Evolutionary conservation across 495 filamentous ascomycete species (phyloP).

Genomic region (Bryoglossum gracile): DNA sequence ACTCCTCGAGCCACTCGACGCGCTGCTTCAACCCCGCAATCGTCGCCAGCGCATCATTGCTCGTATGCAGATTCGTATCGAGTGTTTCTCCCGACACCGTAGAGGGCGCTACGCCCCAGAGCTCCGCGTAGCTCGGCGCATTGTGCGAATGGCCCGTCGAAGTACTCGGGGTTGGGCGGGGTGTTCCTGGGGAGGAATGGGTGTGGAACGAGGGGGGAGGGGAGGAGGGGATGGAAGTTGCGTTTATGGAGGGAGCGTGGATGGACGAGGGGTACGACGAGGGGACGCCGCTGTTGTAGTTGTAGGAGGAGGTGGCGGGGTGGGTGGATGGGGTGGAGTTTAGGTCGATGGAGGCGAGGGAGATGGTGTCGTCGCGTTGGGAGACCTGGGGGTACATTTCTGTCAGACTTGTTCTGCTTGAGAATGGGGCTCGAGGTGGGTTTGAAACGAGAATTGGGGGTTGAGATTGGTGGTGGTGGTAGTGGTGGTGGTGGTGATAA

Average conservation of each 20-base stretch:
- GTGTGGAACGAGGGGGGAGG: constrained; percentile 21
- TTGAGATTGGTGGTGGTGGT: too few relatives aligned
- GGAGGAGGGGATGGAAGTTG: constrained; percentile 12
- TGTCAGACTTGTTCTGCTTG: neutral
- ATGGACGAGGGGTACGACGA: constrained; percentile 11
- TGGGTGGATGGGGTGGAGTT: too few relatives aligned
- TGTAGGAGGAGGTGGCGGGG: constrained; percentile 6
- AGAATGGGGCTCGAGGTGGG: neutral
- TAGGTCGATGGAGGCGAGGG: constrained; percentile 15
- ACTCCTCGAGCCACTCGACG: constrained; percentile 19
- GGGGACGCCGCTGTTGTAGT: constrained; percentile 15
- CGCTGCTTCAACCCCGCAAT: constrained; percentile 15
- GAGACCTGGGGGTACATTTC: constrained; percentile 1
- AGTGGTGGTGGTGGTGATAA: too few relatives aligned
- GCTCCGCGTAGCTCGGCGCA: constrained; percentile 3
- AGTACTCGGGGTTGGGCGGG: constrained; percentile 11
- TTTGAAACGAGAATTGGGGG: neutral
- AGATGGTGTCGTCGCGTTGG: constrained; percentile 15
- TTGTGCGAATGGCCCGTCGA: neutral
- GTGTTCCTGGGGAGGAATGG: constrained; percentile 14
- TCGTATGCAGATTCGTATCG: constrained; percentile 10
- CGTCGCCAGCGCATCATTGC: constrained; percentile 18
- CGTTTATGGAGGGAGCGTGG: constrained; percentile 10
- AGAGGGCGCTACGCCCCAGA: constrained; percentile 16
- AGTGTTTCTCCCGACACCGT: constrained; percentile 7